phyloP scores from a whole-genome alignment of 805 yeast genomes.

The Nakazawaea wickerhamii region DNA sequence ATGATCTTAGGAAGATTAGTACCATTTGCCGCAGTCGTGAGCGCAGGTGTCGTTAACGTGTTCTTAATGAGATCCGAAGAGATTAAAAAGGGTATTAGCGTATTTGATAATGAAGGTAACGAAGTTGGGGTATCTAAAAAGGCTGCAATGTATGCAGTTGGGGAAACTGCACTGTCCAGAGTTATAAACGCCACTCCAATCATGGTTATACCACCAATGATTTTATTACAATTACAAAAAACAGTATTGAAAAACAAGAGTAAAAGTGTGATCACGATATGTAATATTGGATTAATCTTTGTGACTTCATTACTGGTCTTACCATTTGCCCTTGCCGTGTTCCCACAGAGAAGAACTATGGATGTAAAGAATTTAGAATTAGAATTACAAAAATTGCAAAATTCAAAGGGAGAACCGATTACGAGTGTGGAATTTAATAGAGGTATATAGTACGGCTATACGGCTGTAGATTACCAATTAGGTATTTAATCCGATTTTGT shows the following conservation, averaged over 20 bases:
- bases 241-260: constrained; percentile 65
- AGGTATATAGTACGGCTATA: constrained; percentile 60
- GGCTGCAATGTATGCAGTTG: constrained; percentile 92
- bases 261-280: constrained; percentile 54
- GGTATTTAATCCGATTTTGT: too few relatives aligned
- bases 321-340: constrained; percentile 93
- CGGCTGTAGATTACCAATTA: too few relatives aligned
- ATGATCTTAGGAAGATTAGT: constrained; percentile 78
- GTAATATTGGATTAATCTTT: constrained; percentile 83
- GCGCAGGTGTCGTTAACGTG: constrained; percentile 96
- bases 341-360: constrained; percentile 82
- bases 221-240: constrained; percentile 73
- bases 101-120: constrained; percentile 57
- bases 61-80: constrained; percentile 95
- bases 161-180: constrained; percentile 93
- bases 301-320: constrained; percentile 80
- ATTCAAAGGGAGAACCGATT: constrained; percentile 53
- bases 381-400: constrained; percentile 54
- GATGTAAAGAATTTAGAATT: constrained; percentile 57
- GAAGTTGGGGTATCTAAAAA: constrained; percentile 69
- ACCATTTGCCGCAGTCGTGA: constrained; percentile 97
- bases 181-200: constrained; percentile 96
- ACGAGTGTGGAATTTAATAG: constrained; percentile 78
- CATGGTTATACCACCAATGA: constrained; percentile 93
- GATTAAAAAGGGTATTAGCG: constrained; percentile 76